A percentile compares a stretch with the other conserved stretches of the same genome.
These are phyloP conservation scores for Lactuca saligna DNA, from an alignment of 129 eudicot genomes.

Conservation along the genomic window DNA sequence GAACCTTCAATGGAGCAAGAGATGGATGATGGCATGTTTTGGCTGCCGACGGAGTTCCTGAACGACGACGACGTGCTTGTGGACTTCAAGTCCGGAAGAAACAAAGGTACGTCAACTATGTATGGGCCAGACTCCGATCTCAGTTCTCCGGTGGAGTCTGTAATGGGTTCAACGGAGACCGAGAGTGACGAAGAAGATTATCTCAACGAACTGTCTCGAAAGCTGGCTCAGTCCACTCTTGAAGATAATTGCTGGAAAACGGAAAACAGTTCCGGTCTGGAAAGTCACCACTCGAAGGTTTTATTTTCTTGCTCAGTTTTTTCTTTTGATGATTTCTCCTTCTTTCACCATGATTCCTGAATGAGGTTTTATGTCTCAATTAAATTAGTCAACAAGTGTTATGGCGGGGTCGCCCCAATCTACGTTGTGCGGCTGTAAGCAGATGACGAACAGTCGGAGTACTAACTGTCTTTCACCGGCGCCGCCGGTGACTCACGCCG, in stretches of 20 bases:
- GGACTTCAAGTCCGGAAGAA: conserved; percentile 6
- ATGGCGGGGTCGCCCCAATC: conserved; percentile 79
- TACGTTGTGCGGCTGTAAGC: conserved; percentile 52
- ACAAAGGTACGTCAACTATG: neutral
- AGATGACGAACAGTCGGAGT: conserved; percentile 53
- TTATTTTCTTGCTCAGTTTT: neutral
- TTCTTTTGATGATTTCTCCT: neutral
- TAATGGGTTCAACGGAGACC: conserved; percentile 54
- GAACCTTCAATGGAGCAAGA: conserved; percentile 40
- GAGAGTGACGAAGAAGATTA: conserved; percentile 88
- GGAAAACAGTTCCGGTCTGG: neutral
- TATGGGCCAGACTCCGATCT: conserved; percentile 44
- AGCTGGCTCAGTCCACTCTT: conserved; percentile 40
- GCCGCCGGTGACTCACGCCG: conserved; percentile 26
- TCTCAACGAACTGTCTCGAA: conserved; percentile 40
- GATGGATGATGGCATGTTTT: conserved; percentile 58
- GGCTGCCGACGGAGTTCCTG: conserved; percentile 81
- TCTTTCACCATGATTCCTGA: neutral
- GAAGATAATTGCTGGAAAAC: conserved; percentile 36
- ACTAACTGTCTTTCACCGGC: conserved; percentile 42
- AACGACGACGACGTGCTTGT: conserved; percentile 49
- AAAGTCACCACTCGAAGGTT: conserved; percentile 4
- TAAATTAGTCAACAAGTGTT: conserved; percentile 32
- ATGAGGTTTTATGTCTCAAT: neutral
- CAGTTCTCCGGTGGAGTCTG: conserved; percentile 64